Percentiles rank a stretch among this genome's conserved stretches.
These are phyloP conservation scores for Solanum phureja DNA, from an alignment of 257 asterid species.

Conservation along the genomic window DNA sequence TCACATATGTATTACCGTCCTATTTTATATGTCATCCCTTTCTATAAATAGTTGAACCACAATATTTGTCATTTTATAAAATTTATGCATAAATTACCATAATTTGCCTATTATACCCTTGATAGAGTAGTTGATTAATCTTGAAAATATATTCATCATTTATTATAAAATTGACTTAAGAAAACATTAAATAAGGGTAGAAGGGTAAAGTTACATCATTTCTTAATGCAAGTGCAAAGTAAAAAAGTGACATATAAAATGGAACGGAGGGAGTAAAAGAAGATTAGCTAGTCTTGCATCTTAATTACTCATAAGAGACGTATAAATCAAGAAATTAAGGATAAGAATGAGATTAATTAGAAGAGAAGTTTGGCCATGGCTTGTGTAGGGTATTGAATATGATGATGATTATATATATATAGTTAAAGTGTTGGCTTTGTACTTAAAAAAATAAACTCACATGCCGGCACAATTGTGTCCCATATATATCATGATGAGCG, in stretches of 20 bases:
- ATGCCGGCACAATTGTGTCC: slow-evolving; percentile 43
- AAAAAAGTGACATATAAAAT: no score
- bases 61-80: no score
- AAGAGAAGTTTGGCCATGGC: slow-evolving; percentile 7
- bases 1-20: not conserved
- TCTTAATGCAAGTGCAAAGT: no score
- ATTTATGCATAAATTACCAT: no score
- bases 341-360: slow-evolving; percentile 6
- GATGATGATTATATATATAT: not conserved
- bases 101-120: no score
- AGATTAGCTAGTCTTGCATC: not conserved
- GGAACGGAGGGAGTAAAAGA: not conserved
- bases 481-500: slow-evolving; percentile 34
- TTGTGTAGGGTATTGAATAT: slow-evolving; percentile 1
- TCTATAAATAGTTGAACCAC: no score
- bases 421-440: not conserved
- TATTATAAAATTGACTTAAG: no score
- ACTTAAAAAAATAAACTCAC: slow-evolving; percentile 5
- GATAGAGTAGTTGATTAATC: no score
- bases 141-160: no score
- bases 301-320: not conserved
- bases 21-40: no score
- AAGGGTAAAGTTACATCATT: no score
- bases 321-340: not conserved
- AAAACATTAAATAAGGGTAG: no score